Evolutionary conservation across 2,329 filamentous ascomycete genomes (phyloP).

Genomic region (Xenosphaeropsis pyriputrescens): DNA sequence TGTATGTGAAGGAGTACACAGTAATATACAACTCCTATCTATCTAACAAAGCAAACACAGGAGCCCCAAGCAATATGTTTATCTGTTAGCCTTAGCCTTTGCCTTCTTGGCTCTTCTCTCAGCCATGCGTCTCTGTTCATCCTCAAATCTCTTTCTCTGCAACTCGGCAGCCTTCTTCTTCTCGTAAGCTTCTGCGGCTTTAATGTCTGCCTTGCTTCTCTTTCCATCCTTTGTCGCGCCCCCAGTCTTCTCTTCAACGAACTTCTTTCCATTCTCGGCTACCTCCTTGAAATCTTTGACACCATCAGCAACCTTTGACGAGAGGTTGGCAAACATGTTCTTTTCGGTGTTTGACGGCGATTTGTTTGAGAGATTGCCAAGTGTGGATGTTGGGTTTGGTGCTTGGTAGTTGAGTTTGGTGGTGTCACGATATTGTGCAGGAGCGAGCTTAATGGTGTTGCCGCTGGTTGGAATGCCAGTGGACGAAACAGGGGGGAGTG

Average conservation of each 20-base stretch:
- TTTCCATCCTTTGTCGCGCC: conserved; percentile 14
- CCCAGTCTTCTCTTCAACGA: conserved; percentile 13
- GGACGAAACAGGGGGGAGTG: conserved; percentile 4
- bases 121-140: conserved; percentile 1
- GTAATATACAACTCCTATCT: background rate
- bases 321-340: no score
- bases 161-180: conserved; percentile 8
- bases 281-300: conserved; percentile 16
- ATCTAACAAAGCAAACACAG: background rate
- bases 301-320: conserved; percentile 8
- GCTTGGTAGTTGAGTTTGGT: no score
- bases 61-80: background rate
- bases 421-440: background rate
- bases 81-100: background rate
- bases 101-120: conserved; percentile 3
- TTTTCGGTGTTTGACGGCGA: conserved; percentile 1
- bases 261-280: conserved; percentile 17
- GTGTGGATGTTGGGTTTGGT: no score
- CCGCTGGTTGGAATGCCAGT: background rate
- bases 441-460: background rate
- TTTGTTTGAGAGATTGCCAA: background rate
- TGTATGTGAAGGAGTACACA: background rate
- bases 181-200: conserved; percentile 9
- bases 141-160: conserved; percentile 3
- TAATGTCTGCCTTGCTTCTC: conserved; percentile 4